These are phyloP conservation scores for Pleurotus pulmonarius DNA, from an alignment of 768 basidiomycete species.

Conservation along the genomic window DNA sequence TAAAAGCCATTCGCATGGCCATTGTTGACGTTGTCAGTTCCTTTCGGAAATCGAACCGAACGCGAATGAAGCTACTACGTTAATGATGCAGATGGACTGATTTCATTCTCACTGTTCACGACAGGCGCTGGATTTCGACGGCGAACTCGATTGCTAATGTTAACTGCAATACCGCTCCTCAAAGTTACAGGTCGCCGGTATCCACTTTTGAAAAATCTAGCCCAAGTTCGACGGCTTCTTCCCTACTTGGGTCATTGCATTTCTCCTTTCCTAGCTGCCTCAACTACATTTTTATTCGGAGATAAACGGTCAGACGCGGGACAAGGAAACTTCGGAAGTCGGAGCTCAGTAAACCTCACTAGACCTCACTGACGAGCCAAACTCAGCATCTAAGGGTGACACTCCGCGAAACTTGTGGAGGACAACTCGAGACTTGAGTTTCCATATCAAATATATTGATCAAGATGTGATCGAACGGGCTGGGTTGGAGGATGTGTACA, in stretches of 20 bases:
- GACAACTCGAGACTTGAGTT: background rate
- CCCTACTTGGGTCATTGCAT: no score
- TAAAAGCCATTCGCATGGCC: background rate
- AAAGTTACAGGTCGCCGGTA: no score
- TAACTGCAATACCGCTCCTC: background rate
- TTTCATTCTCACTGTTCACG: background rate
- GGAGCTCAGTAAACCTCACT: background rate
- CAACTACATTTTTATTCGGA: background rate
- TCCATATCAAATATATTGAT: background rate
- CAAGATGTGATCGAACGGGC: constrained; percentile 5
- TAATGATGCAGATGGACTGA: constrained; percentile 1
- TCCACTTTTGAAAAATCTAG: no score
- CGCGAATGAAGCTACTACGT: background rate
- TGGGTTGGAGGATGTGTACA: constrained; percentile 3
- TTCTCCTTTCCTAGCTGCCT: no score
- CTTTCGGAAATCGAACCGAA: constrained; percentile 2
- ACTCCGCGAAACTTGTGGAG: constrained; percentile 4
- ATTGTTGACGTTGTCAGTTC: background rate
- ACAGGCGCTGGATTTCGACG: constrained; percentile 5
- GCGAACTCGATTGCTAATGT: constrained; percentile 4
- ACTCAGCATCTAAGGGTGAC: background rate
- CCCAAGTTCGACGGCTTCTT: no score
- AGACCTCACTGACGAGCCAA: background rate
- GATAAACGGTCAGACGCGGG: background rate
- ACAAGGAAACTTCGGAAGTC: constrained; percentile 1